Conservation (phyloP, 2,329 filamentous ascomycete genomes). For the Fusarium sp. region DNA sequence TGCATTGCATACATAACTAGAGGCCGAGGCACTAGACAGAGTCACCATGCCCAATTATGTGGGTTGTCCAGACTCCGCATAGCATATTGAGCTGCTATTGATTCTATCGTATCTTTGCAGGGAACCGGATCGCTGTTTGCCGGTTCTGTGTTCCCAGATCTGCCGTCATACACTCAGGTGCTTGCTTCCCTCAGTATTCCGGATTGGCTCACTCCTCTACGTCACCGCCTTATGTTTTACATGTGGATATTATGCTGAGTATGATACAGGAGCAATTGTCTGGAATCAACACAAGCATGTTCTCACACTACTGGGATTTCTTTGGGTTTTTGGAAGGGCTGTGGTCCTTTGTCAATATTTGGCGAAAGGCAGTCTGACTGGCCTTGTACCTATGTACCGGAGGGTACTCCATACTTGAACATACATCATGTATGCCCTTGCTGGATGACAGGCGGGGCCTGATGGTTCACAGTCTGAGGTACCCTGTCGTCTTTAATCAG, state of each 20-base stretch:
- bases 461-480: conserved; percentile 30
- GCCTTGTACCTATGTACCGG: conserved; percentile 15
- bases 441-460: conserved; percentile 31
- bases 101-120: conserved; percentile 26
- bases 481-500: conserved; percentile 30
- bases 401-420: conserved; percentile 35
- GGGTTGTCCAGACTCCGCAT: conserved; percentile 16
- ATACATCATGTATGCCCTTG: conserved; percentile 30
- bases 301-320: conserved; percentile 18
- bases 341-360: conserved; percentile 12
- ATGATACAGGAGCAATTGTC: neutral
- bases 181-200: conserved; percentile 30
- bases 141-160: conserved; percentile 33
- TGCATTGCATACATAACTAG: conserved; percentile 30
- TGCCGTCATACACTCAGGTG: conserved; percentile 36
- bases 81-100: conserved; percentile 29
- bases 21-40: conserved; percentile 12
- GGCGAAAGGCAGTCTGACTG: conserved; percentile 13
- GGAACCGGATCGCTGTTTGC: conserved; percentile 33
- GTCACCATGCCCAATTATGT: conserved; percentile 20
- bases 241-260: conserved; percentile 8
- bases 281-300: conserved; percentile 19
- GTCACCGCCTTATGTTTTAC: conserved; percentile 27
- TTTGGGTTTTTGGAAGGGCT: conserved; percentile 11
- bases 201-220: conserved; percentile 28